Evolutionary conservation across 768 basidiomycete genomes (phyloP).

Genomic region (Holtermannia corniformis): DNA sequence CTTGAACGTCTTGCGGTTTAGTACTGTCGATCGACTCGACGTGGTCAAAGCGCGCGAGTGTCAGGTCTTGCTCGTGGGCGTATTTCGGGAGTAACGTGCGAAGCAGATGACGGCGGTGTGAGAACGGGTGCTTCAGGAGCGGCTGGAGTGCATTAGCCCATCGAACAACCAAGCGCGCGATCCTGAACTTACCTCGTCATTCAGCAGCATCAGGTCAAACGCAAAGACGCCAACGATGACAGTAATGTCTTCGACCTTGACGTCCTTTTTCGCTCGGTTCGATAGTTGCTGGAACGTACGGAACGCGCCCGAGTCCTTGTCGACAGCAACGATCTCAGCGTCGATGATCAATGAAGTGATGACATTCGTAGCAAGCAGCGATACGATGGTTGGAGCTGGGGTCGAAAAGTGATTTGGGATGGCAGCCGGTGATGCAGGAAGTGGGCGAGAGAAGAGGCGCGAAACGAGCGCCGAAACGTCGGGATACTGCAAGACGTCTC

Average conservation of each 20-base stretch:
- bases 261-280: conserved; percentile 74
- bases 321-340: conserved; percentile 73
- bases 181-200: conserved; percentile 57
- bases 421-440: conserved; percentile 7
- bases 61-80: conserved; percentile 43
- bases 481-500: conserved; percentile 54
- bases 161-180: neutral
- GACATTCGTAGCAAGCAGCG: conserved; percentile 13
- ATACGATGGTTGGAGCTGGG: conserved; percentile 17
- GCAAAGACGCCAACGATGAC: conserved; percentile 73
- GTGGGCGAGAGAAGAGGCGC: conserved; percentile 45
- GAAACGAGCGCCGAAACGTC: conserved; percentile 59
- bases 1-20: conserved; percentile 52
- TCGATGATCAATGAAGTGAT: conserved; percentile 53
- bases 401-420: conserved; percentile 25
- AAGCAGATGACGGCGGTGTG: conserved; percentile 58
- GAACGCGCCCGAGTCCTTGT: conserved; percentile 53
- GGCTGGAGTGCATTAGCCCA: conserved; percentile 45
- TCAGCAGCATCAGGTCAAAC: conserved; percentile 81
- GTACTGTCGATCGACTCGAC: conserved; percentile 52
- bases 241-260: conserved; percentile 61
- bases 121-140: conserved; percentile 59
- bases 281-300: conserved; percentile 80
- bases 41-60: conserved; percentile 58
- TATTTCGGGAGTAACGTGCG: conserved; percentile 55